Evolutionary conservation across 441 rosid species (phyloP).

Genomic region (Pelargonium fulgidum): DNA sequence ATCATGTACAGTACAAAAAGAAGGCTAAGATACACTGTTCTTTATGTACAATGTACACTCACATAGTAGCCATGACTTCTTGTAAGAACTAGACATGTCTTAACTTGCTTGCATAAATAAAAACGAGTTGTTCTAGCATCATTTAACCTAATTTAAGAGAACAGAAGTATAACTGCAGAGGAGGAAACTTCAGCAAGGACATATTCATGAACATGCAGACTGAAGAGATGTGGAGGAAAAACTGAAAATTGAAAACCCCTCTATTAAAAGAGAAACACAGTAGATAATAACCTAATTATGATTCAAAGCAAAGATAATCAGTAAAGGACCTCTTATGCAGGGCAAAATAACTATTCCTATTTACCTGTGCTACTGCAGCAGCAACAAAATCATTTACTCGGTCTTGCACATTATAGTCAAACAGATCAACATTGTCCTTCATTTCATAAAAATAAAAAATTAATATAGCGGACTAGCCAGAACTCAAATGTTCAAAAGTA

Average conservation of each 20-base stretch:
- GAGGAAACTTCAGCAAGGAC: background rate
- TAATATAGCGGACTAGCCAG: constrained; percentile 16
- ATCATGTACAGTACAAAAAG: too few species aligned
- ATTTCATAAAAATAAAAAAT: constrained; percentile 18
- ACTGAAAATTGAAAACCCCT: background rate
- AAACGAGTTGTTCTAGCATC: background rate
- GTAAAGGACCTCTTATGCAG: background rate
- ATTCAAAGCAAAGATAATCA: background rate
- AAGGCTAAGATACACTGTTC: constrained; percentile 17
- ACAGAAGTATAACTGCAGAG: background rate
- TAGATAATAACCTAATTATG: background rate
- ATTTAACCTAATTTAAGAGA: constrained; percentile 2
- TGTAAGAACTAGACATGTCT: too few species aligned
- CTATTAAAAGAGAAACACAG: background rate
- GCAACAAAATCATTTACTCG: constrained; percentile 83
- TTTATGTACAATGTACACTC: too few species aligned
- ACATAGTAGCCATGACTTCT: too few species aligned
- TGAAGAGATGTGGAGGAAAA: background rate
- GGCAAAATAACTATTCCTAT: constrained; percentile 9
- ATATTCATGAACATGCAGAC: background rate
- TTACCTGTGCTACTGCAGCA: constrained; percentile 90
- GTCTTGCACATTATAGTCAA: constrained; percentile 94
- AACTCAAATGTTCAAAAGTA: background rate
- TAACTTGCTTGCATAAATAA: background rate
- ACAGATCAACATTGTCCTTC: constrained; percentile 74